These are phyloP conservation scores for Stephania japonica DNA, from an alignment of 164 flowering plant genomes.

Conservation along the genomic window DNA sequence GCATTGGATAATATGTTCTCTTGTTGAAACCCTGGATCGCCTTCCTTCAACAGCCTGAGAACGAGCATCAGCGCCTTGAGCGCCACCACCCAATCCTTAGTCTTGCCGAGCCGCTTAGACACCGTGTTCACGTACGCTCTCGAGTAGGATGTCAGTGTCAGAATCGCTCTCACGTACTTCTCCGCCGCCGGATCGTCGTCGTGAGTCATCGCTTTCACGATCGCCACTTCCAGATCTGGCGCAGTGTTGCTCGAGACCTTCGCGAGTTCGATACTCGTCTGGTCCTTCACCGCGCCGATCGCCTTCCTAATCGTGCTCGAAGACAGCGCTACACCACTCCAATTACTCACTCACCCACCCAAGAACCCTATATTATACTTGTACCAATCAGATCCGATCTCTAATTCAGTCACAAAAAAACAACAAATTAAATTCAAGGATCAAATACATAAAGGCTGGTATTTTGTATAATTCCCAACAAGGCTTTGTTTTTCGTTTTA, in stretches of 20 bases:
- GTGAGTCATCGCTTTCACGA: slow-evolving; percentile 74
- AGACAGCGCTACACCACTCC: slow-evolving; percentile 31
- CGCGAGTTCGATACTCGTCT: slow-evolving; percentile 75
- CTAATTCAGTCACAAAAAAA: not conserved
- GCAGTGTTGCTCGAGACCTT: slow-evolving; percentile 63
- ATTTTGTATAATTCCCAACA: no score
- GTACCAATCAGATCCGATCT: not conserved
- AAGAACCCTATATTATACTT: not conserved
- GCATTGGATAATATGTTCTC: no score
- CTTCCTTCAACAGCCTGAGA: slow-evolving; percentile 51
- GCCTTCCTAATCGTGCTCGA: slow-evolving; percentile 61
- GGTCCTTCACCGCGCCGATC: slow-evolving; percentile 80
- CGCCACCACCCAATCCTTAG: slow-evolving; percentile 75
- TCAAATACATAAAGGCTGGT: no score
- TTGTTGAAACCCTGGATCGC: slow-evolving; percentile 42
- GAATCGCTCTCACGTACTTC: slow-evolving; percentile 49
- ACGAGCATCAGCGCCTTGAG: slow-evolving; percentile 59
- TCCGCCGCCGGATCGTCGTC: slow-evolving; percentile 65
- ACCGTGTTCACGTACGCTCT: slow-evolving; percentile 47
- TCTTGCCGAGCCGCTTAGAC: slow-evolving; percentile 49
- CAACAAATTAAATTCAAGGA: not conserved
- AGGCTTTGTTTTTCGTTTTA: no score
- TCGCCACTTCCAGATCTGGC: slow-evolving; percentile 67
- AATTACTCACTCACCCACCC: not conserved
- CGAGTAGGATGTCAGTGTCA: slow-evolving; percentile 40